Conservation (phyloP, 306 rosid species). For the Oxytropis ochrocephala region DNA sequence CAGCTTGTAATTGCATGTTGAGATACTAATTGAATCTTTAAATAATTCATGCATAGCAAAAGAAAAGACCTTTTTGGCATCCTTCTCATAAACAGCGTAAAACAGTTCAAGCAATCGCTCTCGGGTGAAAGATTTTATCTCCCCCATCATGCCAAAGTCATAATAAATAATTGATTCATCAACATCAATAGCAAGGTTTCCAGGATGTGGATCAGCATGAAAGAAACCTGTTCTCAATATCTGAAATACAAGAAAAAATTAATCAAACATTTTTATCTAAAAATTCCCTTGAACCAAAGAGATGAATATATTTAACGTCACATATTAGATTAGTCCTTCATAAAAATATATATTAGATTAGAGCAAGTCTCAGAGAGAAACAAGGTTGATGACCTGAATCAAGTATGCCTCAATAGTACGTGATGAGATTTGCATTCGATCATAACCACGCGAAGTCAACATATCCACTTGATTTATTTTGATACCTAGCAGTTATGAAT, state of each 20-base stretch:
- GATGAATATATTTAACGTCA: slow-evolving; percentile 12
- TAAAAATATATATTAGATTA: no score
- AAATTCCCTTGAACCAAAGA: neutral
- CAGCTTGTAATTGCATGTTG: neutral
- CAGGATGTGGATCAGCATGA: slow-evolving; percentile 98
- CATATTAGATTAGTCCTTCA: neutral
- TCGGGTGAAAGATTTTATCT: slow-evolving; percentile 79
- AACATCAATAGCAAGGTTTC: slow-evolving; percentile 80
- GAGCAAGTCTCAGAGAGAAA: neutral
- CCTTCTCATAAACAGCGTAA: slow-evolving; percentile 79
- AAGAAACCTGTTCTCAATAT: slow-evolving; percentile 90
- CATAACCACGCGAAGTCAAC: slow-evolving; percentile 57
- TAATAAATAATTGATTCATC: slow-evolving; percentile 82
- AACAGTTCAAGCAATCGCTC: slow-evolving; percentile 88
- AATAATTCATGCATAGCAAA: neutral
- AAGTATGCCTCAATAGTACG: slow-evolving; percentile 85
- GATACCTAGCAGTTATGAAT: slow-evolving; percentile 38
- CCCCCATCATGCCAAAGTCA: slow-evolving; percentile 99
- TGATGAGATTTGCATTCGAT: slow-evolving; percentile 56
- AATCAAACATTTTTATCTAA: neutral
- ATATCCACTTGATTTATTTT: slow-evolving; percentile 66
- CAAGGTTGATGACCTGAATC: slow-evolving; percentile 59
- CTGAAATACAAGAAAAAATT: slow-evolving; percentile 35
- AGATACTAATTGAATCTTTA: neutral
- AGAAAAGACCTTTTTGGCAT: slow-evolving; percentile 67